phyloP scores from a whole-genome alignment of 768 basidiomycete species.

The Leccinum truebloodii region DNA sequence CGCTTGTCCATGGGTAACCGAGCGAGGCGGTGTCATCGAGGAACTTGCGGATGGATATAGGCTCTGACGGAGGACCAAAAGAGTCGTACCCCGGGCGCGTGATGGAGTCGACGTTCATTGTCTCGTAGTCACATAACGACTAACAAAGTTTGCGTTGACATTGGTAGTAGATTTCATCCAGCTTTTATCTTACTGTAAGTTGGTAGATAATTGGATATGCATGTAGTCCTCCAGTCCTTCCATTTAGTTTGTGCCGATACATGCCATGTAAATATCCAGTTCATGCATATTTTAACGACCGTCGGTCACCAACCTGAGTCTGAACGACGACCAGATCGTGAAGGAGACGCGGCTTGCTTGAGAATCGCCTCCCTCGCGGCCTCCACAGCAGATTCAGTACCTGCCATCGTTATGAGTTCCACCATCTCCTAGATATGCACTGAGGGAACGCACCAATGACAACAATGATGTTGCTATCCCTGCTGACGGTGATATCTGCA shows the following conservation, averaged over 20 bases:
- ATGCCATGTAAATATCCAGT: slow-evolving; percentile 28
- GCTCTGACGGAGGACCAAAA: slow-evolving; percentile 66
- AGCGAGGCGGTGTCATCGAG: slow-evolving; percentile 34
- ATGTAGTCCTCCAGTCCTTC: neutral
- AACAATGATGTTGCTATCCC: slow-evolving; percentile 84
- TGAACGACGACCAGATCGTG: slow-evolving; percentile 23
- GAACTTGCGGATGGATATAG: slow-evolving; percentile 49
- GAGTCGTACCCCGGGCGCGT: slow-evolving; percentile 42
- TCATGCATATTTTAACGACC: neutral
- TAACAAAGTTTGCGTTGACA: too few relatives aligned
- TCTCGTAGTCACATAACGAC: neutral
- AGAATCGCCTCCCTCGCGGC: slow-evolving; percentile 80
- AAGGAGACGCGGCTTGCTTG: slow-evolving; percentile 46
- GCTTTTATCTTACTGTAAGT: too few relatives aligned
- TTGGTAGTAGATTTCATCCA: too few relatives aligned
- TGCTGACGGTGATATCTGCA: slow-evolving; percentile 88
- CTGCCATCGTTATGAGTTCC: slow-evolving; percentile 38
- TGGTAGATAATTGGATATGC: too few relatives aligned
- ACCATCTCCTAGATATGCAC: neutral
- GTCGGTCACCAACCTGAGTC: slow-evolving; percentile 6
- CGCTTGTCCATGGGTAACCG: slow-evolving; percentile 8
- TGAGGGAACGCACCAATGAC: slow-evolving; percentile 64
- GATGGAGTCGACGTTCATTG: slow-evolving; percentile 25
- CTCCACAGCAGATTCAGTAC: slow-evolving; percentile 64
- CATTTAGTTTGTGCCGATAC: slow-evolving; percentile 26